Conservation (phyloP, 2,329 filamentous ascomycete genomes). For the Elsinoe arachidis region DNA sequence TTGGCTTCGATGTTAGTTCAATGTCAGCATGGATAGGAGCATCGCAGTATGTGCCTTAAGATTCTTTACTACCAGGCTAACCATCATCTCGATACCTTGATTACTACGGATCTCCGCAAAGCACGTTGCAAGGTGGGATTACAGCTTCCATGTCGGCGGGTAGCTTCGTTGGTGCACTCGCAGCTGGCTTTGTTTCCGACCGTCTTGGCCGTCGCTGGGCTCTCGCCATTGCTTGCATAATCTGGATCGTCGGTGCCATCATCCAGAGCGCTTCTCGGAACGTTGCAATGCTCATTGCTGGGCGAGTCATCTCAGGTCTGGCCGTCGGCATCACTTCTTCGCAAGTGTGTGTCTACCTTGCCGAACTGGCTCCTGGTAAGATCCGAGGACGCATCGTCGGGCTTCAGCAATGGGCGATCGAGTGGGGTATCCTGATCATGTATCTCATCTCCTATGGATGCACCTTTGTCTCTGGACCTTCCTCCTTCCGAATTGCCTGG, state of each 20-base stretch:
- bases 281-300: constrained; percentile 43
- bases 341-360: constrained; percentile 89
- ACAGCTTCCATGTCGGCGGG: constrained; percentile 43
- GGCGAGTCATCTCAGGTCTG: constrained; percentile 74
- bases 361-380: constrained; percentile 57
- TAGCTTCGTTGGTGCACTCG: constrained; percentile 39
- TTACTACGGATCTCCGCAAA: constrained; percentile 29
- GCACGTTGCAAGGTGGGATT: constrained; percentile 34
- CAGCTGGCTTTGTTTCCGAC: constrained; percentile 40
- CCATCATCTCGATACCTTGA: too few relatives aligned
- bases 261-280: constrained; percentile 31
- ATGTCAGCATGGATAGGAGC: constrained; percentile 46
- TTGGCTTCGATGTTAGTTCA: constrained; percentile 61
- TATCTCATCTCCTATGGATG: constrained; percentile 55
- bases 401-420: constrained; percentile 63
- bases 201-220: constrained; percentile 36
- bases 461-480: constrained; percentile 44
- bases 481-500: constrained; percentile 55
- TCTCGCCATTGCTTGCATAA: constrained; percentile 35
- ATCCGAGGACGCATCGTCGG: constrained; percentile 51
- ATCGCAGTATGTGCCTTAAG: constrained; percentile 33
- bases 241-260: constrained; percentile 39
- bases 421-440: constrained; percentile 59
- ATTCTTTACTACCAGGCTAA: too few relatives aligned
- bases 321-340: constrained; percentile 84